Base-by-base conservation (phyloP, 306 rosid genomes). In the Dicorynia guianensis region DNA sequence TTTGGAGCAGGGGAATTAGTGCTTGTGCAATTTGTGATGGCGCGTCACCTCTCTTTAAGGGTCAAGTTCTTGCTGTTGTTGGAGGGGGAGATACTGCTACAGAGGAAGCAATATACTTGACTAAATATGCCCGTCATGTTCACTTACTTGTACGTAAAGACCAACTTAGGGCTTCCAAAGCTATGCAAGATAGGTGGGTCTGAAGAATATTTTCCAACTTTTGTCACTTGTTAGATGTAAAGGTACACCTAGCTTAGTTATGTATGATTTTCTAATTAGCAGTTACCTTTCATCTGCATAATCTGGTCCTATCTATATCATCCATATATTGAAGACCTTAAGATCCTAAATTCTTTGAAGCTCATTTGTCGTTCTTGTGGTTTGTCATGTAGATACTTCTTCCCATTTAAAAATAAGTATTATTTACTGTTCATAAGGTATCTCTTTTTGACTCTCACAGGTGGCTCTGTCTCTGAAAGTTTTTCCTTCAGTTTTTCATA, bases 1-100 rank as follows among this genome's bases (percentile, higher is more conserved):
- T 94, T 86, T 94, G 98, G 98, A 94, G 98, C 79, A 85, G 97
- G 83, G 98, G 97, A 86, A 87, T 94, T 67, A 94, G 97, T 85
- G 98, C 98, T 63, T 94, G 98, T 83, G 98, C 98, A 30, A 91
- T 91, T 84, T 94, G 97, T 83, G 98, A 91, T 80, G 98, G 98
- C 53, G 97, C 98, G 68, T 91, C 98, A 15, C 98, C 98, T 20
- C 84, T 94, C 80, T 94, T 91, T 73, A 94, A 94, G 80, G 95
- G 98, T 4, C 97, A 94, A 85, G 88, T 91, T 79, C 97, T 94
- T 76, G 98, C 95, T 58, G 98, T 94, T 0, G 80, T 91, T 66
- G 98, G 98, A 84, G 98, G 98, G 33, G 97, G 98, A 60, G 98
- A 94, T 83, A 94, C 98, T 54, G 98, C 98, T 39, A 91, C 97